Base-by-base conservation (phyloP, 192 early-diverging fungal genomes). In the Phycomyces blakesleeanus region DNA sequence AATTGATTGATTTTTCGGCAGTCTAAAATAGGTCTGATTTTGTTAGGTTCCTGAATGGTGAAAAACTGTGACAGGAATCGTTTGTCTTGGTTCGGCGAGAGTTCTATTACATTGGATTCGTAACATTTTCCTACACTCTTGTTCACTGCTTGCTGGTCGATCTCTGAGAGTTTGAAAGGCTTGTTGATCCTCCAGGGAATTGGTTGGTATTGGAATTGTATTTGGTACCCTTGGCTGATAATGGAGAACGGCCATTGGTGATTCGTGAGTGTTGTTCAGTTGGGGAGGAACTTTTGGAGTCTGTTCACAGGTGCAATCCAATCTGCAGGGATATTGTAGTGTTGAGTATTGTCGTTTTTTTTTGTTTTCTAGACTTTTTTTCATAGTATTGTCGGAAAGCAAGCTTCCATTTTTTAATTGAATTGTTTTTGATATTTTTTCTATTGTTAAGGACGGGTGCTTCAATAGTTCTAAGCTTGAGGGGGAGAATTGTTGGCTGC, bases 231-330 rank as follows among this genome's bases (percentile, higher is more conserved):
- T 26, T 16, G 4, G 16, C 10, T 10, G 4, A 59, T 29, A 5
- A 59, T 21, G 22, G 57, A 59, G 10, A 59, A 24, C 5, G 57
- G 57, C 57, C 57, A 59, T 25, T 0, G 18, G 42, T 59, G 57
- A 2, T 27, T 21, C 3, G 41, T 59, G 2, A 47, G 8, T 12
- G 6, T 1, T 15, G 42, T 25, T 21, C 57, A 59, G 15, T 59
- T 21, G 15, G 40, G 21, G 4, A 21, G 22, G 24, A 59, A 59
- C 1, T 49, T 5, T 9, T 21, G 22, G 14, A 59, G 42, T 21
- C 57, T n/a, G 5, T 24, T 41, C 11, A 39, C 57, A 1, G 57
- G 57, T 22, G 25, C 20, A 5, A 44, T 59, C 5, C 21, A 39
- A 26, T 59, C 57, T 18, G 16, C 10, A 1, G 55, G 55, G n/a